These are phyloP conservation scores for Trypanosoma mega DNA, from an alignment of 208 protist species.

Conservation along the genomic window DNA sequence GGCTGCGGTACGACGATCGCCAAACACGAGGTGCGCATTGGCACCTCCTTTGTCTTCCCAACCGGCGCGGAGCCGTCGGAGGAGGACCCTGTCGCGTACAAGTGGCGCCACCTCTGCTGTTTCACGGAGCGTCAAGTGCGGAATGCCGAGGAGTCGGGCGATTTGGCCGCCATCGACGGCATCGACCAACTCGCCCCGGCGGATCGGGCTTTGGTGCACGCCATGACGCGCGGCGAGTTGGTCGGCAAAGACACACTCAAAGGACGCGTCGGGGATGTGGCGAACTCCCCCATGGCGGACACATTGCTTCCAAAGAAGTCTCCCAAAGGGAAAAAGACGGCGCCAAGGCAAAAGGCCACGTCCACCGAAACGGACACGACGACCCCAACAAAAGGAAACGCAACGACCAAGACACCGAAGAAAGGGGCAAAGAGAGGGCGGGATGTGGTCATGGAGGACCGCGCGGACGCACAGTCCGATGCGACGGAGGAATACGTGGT, in stretches of 20 bases:
- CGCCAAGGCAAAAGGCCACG: not conserved
- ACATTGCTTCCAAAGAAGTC: slow-evolving; percentile 21
- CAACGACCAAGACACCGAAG: slow-evolving; percentile 15
- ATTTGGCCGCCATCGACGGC: slow-evolving; percentile 63
- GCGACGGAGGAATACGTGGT: slow-evolving; percentile 76
- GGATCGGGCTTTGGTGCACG: slow-evolving; percentile 52
- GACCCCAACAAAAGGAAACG: slow-evolving; percentile 15
- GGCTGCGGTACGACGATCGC: slow-evolving; percentile 57
- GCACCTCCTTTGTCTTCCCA: slow-evolving; percentile 55
- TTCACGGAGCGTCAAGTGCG: slow-evolving; percentile 74
- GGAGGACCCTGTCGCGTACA: slow-evolving; percentile 48
- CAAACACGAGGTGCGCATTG: slow-evolving; percentile 82
- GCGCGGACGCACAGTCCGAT: slow-evolving; percentile 49
- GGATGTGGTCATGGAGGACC: not conserved
- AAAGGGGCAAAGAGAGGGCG: slow-evolving; percentile 4
- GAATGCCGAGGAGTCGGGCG: slow-evolving; percentile 53
- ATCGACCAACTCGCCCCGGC: slow-evolving; percentile 52
- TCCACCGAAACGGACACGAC: slow-evolving; percentile 10
- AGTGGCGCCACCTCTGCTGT: slow-evolving; percentile 86
- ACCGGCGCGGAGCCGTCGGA: slow-evolving; percentile 7
- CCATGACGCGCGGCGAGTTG: slow-evolving; percentile 64
- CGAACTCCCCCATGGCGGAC: slow-evolving; percentile 39
- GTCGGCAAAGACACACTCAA: slow-evolving; percentile 41
- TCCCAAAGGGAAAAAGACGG: slow-evolving; percentile 1
- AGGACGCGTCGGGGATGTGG: slow-evolving; percentile 69